These are phyloP conservation scores for Blumeria graminis DNA, from an alignment of 2,329 filamentous ascomycete genomes.

Conservation along the genomic window DNA sequence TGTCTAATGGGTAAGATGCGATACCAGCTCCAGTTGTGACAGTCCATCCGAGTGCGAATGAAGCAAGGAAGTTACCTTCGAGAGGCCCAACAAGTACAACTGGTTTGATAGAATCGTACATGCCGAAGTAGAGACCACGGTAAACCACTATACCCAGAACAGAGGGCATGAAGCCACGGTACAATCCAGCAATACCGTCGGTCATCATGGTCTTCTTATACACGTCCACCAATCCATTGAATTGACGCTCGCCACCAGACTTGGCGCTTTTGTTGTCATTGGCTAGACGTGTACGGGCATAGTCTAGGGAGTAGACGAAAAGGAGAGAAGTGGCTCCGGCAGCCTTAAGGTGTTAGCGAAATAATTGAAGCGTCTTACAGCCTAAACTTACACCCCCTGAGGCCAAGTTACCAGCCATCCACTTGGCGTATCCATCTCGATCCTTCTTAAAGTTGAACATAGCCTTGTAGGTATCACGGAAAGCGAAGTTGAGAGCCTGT, in stretches of 20 bases:
- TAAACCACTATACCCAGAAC: slow-evolving; percentile 98
- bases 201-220: slow-evolving; percentile 99
- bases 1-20: slow-evolving; percentile 99
- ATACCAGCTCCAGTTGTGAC: slow-evolving; percentile 99
- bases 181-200: slow-evolving; percentile 98
- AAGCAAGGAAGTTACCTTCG: slow-evolving; percentile 97
- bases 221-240: slow-evolving; percentile 98
- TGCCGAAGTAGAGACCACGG: slow-evolving; percentile 99
- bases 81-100: slow-evolving; percentile 78
- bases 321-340: slow-evolving; percentile 98
- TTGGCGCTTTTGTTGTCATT: slow-evolving; percentile 99
- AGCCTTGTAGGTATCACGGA: slow-evolving; percentile 99
- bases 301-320: slow-evolving; percentile 99
- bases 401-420: slow-evolving; percentile 99
- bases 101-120: slow-evolving; percentile 99
- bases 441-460: slow-evolving; percentile 99
- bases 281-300: slow-evolving; percentile 99
- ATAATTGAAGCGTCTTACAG: background rate
- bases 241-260: slow-evolving; percentile 92
- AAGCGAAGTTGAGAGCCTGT: slow-evolving; percentile 99
- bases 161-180: slow-evolving; percentile 99
- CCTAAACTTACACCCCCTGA: slow-evolving; percentile 77
- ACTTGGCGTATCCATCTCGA: slow-evolving; percentile 89
- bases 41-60: slow-evolving; percentile 93
- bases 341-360: slow-evolving; percentile 26